Conservation (phyloP, 129 eudicot species). For the Pulicaria dysenterica region DNA sequence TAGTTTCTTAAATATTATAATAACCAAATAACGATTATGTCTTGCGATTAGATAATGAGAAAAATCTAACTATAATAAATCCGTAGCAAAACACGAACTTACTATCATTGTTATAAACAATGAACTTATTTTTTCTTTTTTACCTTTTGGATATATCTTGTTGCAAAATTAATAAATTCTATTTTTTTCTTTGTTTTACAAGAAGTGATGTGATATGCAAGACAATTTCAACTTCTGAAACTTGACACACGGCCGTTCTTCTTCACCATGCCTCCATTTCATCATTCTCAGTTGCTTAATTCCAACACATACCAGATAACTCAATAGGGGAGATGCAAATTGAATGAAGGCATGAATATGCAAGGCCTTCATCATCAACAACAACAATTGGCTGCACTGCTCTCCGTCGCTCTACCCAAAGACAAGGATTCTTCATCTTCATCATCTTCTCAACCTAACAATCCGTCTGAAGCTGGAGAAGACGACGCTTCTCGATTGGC, state of each 20-base stretch:
- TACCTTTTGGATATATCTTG: no score
- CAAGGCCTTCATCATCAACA: slow-evolving; percentile 96
- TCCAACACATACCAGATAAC: slow-evolving; percentile 29
- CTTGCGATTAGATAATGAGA: no score
- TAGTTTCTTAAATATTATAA: no score
- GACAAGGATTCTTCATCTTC: slow-evolving; percentile 42
- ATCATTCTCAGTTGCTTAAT: slow-evolving; percentile 15
- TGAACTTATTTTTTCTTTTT: no score
- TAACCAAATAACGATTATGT: no score
- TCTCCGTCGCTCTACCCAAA: slow-evolving; percentile 75
- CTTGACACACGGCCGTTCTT: slow-evolving; percentile 11
- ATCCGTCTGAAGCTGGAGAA: slow-evolving; percentile 39
- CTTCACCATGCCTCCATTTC: slow-evolving; percentile 2
- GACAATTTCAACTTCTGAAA: neutral
- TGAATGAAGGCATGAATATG: slow-evolving; percentile 45
- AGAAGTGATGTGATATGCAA: neutral
- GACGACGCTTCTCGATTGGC: slow-evolving; percentile 62
- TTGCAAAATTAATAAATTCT: no score
- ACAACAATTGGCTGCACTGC: slow-evolving; percentile 86
- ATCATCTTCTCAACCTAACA: slow-evolving; percentile 31
- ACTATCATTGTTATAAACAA: no score
- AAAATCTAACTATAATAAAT: no score
- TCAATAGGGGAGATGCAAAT: slow-evolving; percentile 48
- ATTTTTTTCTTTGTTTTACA: neutral
- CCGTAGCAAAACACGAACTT: no score